These are phyloP conservation scores for Edaphochlamys debaryana DNA, from an alignment of 139 green algal species.

Conservation along the genomic window DNA sequence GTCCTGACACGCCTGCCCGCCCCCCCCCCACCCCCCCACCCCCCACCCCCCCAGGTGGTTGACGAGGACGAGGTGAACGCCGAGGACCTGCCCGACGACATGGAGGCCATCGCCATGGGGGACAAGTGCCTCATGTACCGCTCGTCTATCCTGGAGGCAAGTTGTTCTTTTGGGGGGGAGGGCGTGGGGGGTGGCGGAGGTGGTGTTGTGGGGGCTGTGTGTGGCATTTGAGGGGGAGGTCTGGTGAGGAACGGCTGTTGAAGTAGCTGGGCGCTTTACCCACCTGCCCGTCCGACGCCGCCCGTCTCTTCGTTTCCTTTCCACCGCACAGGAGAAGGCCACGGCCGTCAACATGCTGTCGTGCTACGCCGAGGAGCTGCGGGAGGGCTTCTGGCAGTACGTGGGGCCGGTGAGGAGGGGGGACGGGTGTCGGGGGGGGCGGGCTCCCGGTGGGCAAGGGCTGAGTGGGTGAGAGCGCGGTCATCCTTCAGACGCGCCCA, in stretches of 20 bases:
- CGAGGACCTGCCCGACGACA: constrained; percentile 77
- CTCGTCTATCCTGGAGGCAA: constrained; percentile 78
- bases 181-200: not conserved
- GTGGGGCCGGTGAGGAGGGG: constrained; percentile 74
- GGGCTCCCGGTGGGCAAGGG: not conserved
- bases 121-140: constrained; percentile 66
- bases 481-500: too few species aligned
- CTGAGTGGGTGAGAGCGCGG: too few species aligned
- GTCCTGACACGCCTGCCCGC: too few species aligned
- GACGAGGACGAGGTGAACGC: constrained; percentile 68
- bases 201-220: not conserved
- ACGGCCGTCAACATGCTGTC: constrained; percentile 98
- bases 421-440: not conserved
- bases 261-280: too few species aligned
- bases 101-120: constrained; percentile 68
- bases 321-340: constrained; percentile 94
- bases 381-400: constrained; percentile 95
- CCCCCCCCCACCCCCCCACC: too few species aligned
- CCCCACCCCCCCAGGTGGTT: constrained; percentile 1
- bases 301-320: too few species aligned
- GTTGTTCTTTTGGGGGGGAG: constrained; percentile 87
- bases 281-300: too few species aligned
- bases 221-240: too few species aligned
- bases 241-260: too few species aligned
- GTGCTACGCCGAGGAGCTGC: constrained; percentile 98